These are phyloP conservation scores for Antitrichia curtipendula DNA, from an alignment of 225 moss, liverwort and hornwort genomes.

Conservation along the genomic window DNA sequence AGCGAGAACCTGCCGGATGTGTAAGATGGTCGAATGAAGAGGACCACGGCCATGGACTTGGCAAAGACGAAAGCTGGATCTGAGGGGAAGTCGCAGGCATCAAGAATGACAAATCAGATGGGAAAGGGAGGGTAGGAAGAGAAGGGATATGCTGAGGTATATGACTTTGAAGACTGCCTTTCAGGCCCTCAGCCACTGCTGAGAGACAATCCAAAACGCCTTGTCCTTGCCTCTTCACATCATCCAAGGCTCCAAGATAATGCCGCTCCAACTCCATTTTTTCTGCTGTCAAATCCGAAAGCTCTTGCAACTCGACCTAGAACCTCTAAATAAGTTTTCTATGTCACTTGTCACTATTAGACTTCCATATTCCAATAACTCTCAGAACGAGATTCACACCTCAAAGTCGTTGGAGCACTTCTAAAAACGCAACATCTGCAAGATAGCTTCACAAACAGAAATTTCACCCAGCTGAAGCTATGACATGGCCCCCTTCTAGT, in stretches of 20 bases:
- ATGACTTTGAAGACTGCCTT: conserved; percentile 48
- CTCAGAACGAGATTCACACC: neutral
- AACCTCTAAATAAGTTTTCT: neutral
- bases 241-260: conserved; percentile 46
- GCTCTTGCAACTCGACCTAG: neutral
- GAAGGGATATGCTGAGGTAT: conserved; percentile 27
- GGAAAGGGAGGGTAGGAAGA: conserved; percentile 21
- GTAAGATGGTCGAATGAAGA: conserved; percentile 8
- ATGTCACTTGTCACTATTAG: neutral
- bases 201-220: conserved; percentile 38
- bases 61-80: conserved; percentile 12
- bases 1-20: conserved; percentile 4
- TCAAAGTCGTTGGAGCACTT: neutral
- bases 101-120: conserved; percentile 19
- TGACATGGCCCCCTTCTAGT: neutral
- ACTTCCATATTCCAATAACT: neutral
- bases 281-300: conserved; percentile 4
- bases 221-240: conserved; percentile 58
- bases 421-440: neutral
- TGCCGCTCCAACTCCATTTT: conserved; percentile 49
- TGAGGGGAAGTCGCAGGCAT: conserved; percentile 15
- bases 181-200: conserved; percentile 52
- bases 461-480: neutral
- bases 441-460: neutral
- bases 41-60: conserved; percentile 35